Percentiles rank a stretch among this genome's conserved stretches.
phyloP scores from a whole-genome alignment of 2,329 filamentous ascomycete genomes.

The Erysiphe pulchra region DNA sequence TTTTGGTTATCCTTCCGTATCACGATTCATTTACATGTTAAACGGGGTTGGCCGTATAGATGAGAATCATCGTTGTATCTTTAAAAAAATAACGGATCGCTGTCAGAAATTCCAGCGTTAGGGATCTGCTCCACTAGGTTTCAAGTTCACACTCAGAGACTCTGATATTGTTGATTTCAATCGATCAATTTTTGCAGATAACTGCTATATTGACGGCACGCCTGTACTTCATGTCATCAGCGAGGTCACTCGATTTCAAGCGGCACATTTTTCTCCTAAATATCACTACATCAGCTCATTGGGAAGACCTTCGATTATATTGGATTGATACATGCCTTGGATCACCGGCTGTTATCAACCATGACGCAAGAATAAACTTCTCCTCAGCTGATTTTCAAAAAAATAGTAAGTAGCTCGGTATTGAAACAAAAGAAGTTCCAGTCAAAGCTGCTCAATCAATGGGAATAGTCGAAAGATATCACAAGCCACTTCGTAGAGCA shows the following conservation, averaged over 20 bases:
- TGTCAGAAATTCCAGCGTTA: not conserved
- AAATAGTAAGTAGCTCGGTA: not conserved
- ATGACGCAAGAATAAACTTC: constrained; percentile 1
- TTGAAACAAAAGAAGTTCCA: not conserved
- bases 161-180: constrained; percentile 1
- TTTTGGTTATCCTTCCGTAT: not conserved
- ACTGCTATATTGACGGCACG: not conserved
- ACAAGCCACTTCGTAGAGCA: not conserved
- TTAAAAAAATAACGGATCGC: not conserved
- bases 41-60: not conserved
- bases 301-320: not conserved
- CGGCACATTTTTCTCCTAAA: constrained; percentile 1
- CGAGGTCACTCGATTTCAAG: constrained; percentile 1
- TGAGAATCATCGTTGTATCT: not conserved
- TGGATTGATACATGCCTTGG: not conserved
- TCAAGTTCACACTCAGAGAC: constrained; percentile 1
- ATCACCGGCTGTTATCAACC: not conserved
- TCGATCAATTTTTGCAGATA: constrained; percentile 1
- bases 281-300: not conserved
- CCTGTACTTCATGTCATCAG: constrained; percentile 1
- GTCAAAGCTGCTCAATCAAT: not conserved
- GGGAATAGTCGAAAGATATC: not conserved
- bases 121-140: not conserved
- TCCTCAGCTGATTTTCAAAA: not conserved
- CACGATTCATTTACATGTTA: not conserved